phyloP scores from a whole-genome alignment of 768 basidiomycete genomes.

The Cyathus striatus region DNA sequence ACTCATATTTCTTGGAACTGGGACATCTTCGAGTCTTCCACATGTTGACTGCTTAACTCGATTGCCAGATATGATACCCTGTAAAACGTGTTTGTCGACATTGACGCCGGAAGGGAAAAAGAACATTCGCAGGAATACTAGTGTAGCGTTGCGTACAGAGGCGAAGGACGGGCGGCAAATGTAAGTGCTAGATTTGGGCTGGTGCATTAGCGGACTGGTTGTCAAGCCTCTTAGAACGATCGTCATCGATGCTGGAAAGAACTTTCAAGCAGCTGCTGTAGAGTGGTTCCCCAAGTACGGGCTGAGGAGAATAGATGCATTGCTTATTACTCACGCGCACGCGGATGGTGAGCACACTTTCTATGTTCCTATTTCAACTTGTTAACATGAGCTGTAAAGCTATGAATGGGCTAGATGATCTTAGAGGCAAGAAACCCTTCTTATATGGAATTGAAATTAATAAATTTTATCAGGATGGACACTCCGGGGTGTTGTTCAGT shows the following conservation, averaged over 20 bases:
- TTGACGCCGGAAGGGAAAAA: constrained; percentile 68
- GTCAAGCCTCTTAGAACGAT: constrained; percentile 47
- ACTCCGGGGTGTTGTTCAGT: constrained; percentile 54
- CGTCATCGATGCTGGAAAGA: constrained; percentile 84
- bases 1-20: constrained; percentile 81
- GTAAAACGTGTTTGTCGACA: constrained; percentile 66
- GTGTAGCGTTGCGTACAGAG: constrained; percentile 53
- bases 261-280: constrained; percentile 53
- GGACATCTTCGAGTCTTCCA: constrained; percentile 72
- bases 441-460: constrained; percentile 2
- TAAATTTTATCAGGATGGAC: constrained; percentile 60
- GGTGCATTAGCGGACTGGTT: constrained; percentile 3
- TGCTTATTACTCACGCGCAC: constrained; percentile 86
- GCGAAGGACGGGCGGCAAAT: constrained; percentile 33
- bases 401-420: constrained; percentile 87
- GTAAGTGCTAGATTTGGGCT: constrained; percentile 37
- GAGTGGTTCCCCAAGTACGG: constrained; percentile 64
- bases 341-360: constrained; percentile 51
- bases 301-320: constrained; percentile 47
- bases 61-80: constrained; percentile 40
- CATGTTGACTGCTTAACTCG: constrained; percentile 71
- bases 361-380: neutral
- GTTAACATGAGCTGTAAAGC: constrained; percentile 31
- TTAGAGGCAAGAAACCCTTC: constrained; percentile 51
- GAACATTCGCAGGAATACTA: constrained; percentile 83